Conservation (phyloP, 495 filamentous ascomycete species). For the Podospora appendiculata region DNA sequence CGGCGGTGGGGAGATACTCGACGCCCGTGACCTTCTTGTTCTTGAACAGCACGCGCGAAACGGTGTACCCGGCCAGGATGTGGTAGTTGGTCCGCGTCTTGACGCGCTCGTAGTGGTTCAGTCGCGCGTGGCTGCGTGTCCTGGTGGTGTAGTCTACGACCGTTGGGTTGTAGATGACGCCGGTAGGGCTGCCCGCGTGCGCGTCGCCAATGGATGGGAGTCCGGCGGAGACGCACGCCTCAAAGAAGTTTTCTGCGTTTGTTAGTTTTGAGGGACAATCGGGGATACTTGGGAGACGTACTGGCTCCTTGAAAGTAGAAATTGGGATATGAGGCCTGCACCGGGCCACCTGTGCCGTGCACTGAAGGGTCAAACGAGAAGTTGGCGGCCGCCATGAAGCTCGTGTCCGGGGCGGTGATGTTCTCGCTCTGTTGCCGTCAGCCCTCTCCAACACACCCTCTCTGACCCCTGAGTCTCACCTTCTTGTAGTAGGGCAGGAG, state of each 20-base stretch:
- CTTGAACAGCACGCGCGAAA: slow-evolving; percentile 21
- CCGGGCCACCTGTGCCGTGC: not conserved
- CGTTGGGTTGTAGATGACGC: not conserved
- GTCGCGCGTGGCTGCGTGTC: slow-evolving; percentile 1
- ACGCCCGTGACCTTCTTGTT: slow-evolving; percentile 6
- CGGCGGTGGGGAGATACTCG: slow-evolving; percentile 1
- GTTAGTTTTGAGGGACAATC: no score
- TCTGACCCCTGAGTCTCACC: slow-evolving; percentile 1
- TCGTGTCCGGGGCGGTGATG: slow-evolving; percentile 14
- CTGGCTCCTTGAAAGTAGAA: slow-evolving; percentile 1
- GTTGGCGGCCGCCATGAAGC: slow-evolving; percentile 3
- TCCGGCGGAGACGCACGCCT: not conserved
- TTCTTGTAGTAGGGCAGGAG: slow-evolving; percentile 33
- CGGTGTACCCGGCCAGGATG: slow-evolving; percentile 9
- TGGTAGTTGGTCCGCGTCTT: slow-evolving; percentile 5
- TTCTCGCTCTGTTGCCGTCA: slow-evolving; percentile 3
- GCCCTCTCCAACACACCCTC: not conserved
- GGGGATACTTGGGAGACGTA: not conserved
- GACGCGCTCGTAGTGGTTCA: slow-evolving; percentile 2
- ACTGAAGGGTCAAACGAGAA: not conserved
- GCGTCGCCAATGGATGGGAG: not conserved
- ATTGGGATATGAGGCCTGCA: slow-evolving; percentile 2
- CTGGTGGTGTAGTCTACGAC: not conserved
- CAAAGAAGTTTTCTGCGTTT: not conserved
- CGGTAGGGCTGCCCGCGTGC: not conserved